Conservation (phyloP, 1,284 basidiomycete genomes). For the Rhodotorula sp. region DNA sequence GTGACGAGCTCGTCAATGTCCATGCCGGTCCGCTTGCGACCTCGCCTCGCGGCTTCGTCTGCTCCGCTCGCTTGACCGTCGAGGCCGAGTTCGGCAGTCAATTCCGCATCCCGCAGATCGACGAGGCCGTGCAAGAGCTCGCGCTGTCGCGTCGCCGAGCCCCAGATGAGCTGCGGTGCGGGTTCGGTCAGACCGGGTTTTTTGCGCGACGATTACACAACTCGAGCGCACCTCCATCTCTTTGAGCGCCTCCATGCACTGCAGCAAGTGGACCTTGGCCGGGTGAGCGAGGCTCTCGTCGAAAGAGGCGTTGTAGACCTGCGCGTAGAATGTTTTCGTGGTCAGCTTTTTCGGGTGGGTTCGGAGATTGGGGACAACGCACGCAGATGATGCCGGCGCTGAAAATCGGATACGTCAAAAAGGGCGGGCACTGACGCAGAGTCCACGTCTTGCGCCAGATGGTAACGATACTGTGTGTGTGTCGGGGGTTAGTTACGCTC, state of each 20-base stretch:
- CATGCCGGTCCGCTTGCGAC: slow-evolving; percentile 33
- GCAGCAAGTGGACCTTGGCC: slow-evolving; percentile 58
- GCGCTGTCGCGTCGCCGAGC: slow-evolving; percentile 67
- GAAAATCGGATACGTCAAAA: slow-evolving; percentile 77
- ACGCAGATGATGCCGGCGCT: slow-evolving; percentile 76
- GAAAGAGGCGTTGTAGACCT: slow-evolving; percentile 46
- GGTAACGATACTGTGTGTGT: slow-evolving; percentile 55
- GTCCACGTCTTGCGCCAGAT: slow-evolving; percentile 53
- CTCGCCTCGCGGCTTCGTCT: slow-evolving; percentile 13
- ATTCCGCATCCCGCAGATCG: slow-evolving; percentile 39
- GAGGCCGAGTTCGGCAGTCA: slow-evolving; percentile 30
- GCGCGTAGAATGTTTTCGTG: not conserved
- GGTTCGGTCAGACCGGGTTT: too few relatives aligned
- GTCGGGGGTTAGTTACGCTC: not conserved
- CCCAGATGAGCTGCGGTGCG: slow-evolving; percentile 59
- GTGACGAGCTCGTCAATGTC: slow-evolving; percentile 15
- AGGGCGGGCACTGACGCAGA: slow-evolving; percentile 65
- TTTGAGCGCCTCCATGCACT: slow-evolving; percentile 66
- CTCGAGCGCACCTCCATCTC: slow-evolving; percentile 59
- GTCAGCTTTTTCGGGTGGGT: not conserved
- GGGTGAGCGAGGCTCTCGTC: slow-evolving; percentile 43
- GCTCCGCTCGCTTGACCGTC: slow-evolving; percentile 1
- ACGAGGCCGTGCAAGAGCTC: slow-evolving; percentile 64
- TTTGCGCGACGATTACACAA: not conserved
- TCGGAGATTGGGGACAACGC: not conserved